These are phyloP conservation scores for Sarocladium strictum DNA, from an alignment of 2,329 filamentous ascomycete genomes.

Conservation along the genomic window DNA sequence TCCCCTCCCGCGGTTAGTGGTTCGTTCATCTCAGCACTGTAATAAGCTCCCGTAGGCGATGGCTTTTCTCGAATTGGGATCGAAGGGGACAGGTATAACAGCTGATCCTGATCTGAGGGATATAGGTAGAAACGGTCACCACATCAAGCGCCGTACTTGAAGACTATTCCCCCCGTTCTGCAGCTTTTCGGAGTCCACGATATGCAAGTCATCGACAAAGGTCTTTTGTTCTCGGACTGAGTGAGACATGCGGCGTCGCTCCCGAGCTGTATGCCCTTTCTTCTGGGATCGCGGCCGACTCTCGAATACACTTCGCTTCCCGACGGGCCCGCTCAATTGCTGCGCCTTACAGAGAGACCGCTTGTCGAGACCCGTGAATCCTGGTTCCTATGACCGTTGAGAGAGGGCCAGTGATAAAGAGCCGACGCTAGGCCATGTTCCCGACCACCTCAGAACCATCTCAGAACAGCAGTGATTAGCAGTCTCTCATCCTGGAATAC, in stretches of 20 bases:
- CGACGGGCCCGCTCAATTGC: neutral
- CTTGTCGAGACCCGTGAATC: neutral
- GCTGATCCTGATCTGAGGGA: conserved; percentile 3
- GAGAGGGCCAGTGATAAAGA: conserved; percentile 1
- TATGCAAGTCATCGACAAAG: conserved; percentile 6
- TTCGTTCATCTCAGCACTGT: no score
- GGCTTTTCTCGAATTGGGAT: neutral
- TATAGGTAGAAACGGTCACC: conserved; percentile 4
- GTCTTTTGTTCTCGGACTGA: neutral
- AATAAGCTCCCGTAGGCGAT: no score
- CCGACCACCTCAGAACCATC: neutral
- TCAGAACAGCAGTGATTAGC: conserved; percentile 1
- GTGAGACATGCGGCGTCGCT: neutral
- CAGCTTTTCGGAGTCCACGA: neutral
- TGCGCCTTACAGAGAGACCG: neutral
- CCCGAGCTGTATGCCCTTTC: neutral
- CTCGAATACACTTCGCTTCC: neutral
- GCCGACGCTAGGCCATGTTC: conserved; percentile 8
- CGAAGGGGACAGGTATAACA: neutral
- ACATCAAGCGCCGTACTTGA: conserved; percentile 2
- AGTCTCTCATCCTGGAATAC: neutral
- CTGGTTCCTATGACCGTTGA: neutral
- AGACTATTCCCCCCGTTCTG: no score
- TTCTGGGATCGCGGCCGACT: neutral
- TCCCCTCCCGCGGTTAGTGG: conserved; percentile 6